Base-by-base conservation (phyloP, 1,139 yeast species). In the Geotrichum australiense region DNA sequence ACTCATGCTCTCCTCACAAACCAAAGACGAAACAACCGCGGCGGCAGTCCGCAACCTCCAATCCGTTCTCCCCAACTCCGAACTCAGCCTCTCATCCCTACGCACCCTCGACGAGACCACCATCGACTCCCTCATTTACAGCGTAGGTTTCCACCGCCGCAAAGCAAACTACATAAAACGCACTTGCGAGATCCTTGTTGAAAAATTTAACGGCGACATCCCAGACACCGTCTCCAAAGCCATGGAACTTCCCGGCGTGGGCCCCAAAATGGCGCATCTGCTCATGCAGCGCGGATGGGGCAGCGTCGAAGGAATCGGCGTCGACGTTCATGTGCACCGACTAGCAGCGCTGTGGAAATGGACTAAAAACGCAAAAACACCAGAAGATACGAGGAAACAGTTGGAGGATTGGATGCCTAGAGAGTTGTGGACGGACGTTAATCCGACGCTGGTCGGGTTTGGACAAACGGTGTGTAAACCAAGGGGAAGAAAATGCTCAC, bases 191-290 rank as follows among this genome's bases (percentile, higher is more conserved):
- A 65, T 82, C 4, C 53, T 89, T 4, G 54, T 60, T 3, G 71
- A 71, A 2, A 55, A 71, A 14, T 76, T 71, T 55, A 63, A 66
- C 15, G 79, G 79, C 6, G 96, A 87, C 54, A 71, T 89, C 1
- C 67, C 67, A 2, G 66, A 66, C 1, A 76, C 79, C 0, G 71
- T 86, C 10, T 77, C 73, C 7, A 89, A 80, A 1, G 69, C 87
- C 45, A 70, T 75, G 2, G 62, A 71, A 0, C 63, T 89, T 27
- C 96, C 96, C 0, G 98, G 98, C 0, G 94, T 89, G 1, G 98
- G 98, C 0, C 96, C 96, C 8, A 89, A 89, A 58, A 89, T 89
- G 97, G 95, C 94, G 0, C 82, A 75, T 58, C 63, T 89, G 26
- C 69, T 89, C 2, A 65, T 86, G 50, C 95, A 86, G 53, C 73